These are phyloP conservation scores for Hymenoscyphus linearis DNA, from an alignment of 2,329 filamentous ascomycete genomes.

Conservation along the genomic window DNA sequence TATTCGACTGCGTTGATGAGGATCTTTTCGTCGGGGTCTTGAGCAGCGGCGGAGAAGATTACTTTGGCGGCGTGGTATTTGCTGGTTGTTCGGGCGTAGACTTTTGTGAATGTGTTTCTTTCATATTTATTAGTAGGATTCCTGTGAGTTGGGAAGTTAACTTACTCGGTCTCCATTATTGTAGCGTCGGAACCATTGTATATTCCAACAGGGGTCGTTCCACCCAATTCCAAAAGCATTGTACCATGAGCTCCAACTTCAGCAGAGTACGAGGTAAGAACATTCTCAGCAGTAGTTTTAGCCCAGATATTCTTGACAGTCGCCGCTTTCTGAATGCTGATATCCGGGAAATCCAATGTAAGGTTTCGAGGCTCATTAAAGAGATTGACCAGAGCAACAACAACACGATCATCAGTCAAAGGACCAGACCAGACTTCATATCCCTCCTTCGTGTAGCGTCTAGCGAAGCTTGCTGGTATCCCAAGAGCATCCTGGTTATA, in stretches of 20 bases:
- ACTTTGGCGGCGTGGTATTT: constrained; percentile 17
- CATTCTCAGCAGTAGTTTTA: constrained; percentile 7
- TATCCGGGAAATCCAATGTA: constrained; percentile 24
- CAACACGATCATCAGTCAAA: constrained; percentile 19
- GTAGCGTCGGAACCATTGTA: constrained; percentile 15
- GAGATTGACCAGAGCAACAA: constrained; percentile 25
- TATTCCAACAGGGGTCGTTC: constrained; percentile 11
- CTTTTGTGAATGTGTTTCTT: constrained; percentile 11
- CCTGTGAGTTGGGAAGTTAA: not conserved
- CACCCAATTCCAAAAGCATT: constrained; percentile 20
- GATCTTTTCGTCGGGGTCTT: constrained; percentile 6
- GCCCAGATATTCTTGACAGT: constrained; percentile 26
- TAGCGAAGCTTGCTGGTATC: constrained; percentile 21
- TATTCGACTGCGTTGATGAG: constrained; percentile 12
- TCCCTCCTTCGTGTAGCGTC: constrained; percentile 24
- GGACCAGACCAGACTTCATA: constrained; percentile 28
- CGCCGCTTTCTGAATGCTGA: constrained; percentile 22
- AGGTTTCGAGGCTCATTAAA: constrained; percentile 15
- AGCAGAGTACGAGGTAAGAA: constrained; percentile 21
- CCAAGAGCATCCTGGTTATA: constrained; percentile 27
- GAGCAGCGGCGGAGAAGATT: constrained; percentile 10
- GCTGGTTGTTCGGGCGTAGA: constrained; percentile 22
- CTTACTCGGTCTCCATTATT: constrained; percentile 12
- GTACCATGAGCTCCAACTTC: constrained; percentile 22
- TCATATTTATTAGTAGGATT: constrained; percentile 3